Evolutionary conservation across 2,329 filamentous ascomycete species (phyloP).

Genomic region (Fusarium compactum): DNA sequence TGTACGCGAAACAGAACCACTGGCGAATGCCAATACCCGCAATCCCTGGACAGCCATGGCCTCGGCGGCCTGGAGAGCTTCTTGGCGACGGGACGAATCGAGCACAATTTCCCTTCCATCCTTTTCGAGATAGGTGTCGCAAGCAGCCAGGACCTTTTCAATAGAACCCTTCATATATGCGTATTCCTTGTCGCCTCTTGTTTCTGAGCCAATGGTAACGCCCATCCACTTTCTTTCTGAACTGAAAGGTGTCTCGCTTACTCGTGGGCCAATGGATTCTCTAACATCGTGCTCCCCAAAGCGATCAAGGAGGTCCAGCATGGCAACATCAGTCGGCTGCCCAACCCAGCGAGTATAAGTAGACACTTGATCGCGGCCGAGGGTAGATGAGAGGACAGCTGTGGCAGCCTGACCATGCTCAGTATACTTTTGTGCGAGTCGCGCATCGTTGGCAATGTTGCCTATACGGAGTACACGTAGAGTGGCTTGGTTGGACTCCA

Average conservation of each 20-base stretch:
- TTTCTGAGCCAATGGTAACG: conserved; percentile 78
- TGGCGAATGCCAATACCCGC: conserved; percentile 92
- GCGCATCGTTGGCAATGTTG: conserved; percentile 95
- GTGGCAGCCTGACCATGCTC: conserved; percentile 75
- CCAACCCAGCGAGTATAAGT: conserved; percentile 92
- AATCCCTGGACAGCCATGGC: conserved; percentile 90
- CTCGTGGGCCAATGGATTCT: conserved; percentile 83
- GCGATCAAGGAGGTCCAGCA: conserved; percentile 90
- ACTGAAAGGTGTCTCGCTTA: conserved; percentile 92
- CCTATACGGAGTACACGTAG: conserved; percentile 88
- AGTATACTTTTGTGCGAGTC: conserved; percentile 79
- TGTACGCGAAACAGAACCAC: conserved; percentile 73
- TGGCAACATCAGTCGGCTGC: conserved; percentile 97
- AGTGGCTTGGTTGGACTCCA: conserved; percentile 73
- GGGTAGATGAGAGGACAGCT: conserved; percentile 87
- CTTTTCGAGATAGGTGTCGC: conserved; percentile 88
- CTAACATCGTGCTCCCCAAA: conserved; percentile 94
- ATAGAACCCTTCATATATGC: conserved; percentile 97
- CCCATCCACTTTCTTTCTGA: conserved; percentile 99
- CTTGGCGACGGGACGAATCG: conserved; percentile 78
- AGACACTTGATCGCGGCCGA: conserved; percentile 68
- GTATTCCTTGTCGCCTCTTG: conserved; percentile 75
- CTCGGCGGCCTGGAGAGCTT: conserved; percentile 84
- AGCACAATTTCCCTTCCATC: conserved; percentile 89
- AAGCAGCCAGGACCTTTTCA: conserved; percentile 86